Conservation (phyloP, 2,329 filamentous ascomycete genomes). For the Aspergillus candidus region DNA sequence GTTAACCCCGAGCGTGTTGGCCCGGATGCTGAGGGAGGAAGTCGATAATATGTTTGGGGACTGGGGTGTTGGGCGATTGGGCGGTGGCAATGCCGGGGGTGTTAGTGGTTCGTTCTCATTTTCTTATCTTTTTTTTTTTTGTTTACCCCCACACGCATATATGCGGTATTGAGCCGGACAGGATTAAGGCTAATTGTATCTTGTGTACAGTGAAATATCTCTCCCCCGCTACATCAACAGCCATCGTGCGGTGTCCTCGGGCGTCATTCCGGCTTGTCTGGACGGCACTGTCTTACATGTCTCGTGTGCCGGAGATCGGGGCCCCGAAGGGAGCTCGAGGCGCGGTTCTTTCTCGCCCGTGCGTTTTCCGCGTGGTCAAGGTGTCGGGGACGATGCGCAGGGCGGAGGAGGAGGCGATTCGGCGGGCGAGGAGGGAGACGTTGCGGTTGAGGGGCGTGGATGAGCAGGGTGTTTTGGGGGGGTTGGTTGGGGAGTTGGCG, state of each 20-base stretch:
- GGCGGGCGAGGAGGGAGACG: constrained; percentile 66
- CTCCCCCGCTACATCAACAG: constrained; percentile 85
- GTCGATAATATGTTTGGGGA: constrained; percentile 76
- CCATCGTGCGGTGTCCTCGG: constrained; percentile 78
- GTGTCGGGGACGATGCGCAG: constrained; percentile 93
- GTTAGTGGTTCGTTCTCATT: constrained; percentile 48
- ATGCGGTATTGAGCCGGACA: too few relatives aligned
- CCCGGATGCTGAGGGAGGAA: constrained; percentile 64
- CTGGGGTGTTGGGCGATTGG: constrained; percentile 58
- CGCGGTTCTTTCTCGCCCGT: constrained; percentile 40
- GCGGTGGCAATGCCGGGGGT: constrained; percentile 62
- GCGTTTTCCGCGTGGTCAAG: constrained; percentile 76
- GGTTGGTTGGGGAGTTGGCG: constrained; percentile 34
- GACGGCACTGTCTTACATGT: constrained; percentile 79
- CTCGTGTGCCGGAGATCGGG: constrained; percentile 58
- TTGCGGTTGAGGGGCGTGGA: constrained; percentile 55
- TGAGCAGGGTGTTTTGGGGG: constrained; percentile 40
- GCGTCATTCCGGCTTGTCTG: constrained; percentile 82
- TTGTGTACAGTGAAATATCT: constrained; percentile 73
- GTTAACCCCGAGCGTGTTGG: constrained; percentile 60
- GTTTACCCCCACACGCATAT: too few relatives aligned
- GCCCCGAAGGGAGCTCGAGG: constrained; percentile 16
- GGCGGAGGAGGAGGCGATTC: constrained; percentile 81
- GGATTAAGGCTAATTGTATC: too few relatives aligned
- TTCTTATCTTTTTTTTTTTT: too few relatives aligned